Percentiles rank a stretch among this genome's conserved stretches.
phyloP scores from a whole-genome alignment of 2,329 filamentous ascomycete species.

The Plectosphaerella cucumerina region DNA sequence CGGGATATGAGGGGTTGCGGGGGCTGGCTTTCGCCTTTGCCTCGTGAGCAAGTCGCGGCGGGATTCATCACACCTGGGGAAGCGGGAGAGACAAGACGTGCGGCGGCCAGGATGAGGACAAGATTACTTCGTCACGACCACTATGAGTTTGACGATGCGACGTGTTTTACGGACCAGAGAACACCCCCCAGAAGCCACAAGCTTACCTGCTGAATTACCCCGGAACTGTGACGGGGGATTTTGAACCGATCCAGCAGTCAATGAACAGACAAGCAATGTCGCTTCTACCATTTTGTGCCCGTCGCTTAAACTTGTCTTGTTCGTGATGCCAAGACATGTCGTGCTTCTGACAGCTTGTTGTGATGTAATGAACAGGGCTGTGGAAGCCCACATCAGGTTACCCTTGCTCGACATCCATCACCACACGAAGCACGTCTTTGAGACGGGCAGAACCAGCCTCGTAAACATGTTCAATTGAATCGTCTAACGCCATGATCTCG shows the following conservation, averaged over 20 bases:
- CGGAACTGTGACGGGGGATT: not conserved
- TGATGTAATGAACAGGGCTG: too few species aligned
- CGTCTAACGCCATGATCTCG: too few species aligned
- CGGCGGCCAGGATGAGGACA: slow-evolving; percentile 1
- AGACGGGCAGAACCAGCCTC: too few species aligned
- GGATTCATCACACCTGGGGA: slow-evolving; percentile 1
- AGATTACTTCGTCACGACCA: slow-evolving; percentile 1
- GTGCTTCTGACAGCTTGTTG: too few species aligned
- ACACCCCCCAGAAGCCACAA: not conserved
- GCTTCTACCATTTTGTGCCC: not conserved
- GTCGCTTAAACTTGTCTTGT: too few species aligned
- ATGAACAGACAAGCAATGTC: slow-evolving; percentile 3
- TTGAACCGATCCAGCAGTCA: slow-evolving; percentile 2
- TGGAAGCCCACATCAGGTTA: too few species aligned
- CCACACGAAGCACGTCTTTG: too few species aligned
- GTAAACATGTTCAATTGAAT: too few species aligned
- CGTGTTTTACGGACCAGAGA: slow-evolving; percentile 2
- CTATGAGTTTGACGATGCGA: slow-evolving; percentile 1
- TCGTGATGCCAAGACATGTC: too few species aligned
- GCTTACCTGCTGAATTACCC: not conserved
- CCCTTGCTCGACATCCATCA: too few species aligned
- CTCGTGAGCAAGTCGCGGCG: not conserved
- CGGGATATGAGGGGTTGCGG: not conserved
- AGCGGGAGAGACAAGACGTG: not conserved
- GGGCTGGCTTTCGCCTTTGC: not conserved